Evolutionary conservation across 306 rosid genomes (phyloP).

Genomic region (Calophaca sinica): DNA sequence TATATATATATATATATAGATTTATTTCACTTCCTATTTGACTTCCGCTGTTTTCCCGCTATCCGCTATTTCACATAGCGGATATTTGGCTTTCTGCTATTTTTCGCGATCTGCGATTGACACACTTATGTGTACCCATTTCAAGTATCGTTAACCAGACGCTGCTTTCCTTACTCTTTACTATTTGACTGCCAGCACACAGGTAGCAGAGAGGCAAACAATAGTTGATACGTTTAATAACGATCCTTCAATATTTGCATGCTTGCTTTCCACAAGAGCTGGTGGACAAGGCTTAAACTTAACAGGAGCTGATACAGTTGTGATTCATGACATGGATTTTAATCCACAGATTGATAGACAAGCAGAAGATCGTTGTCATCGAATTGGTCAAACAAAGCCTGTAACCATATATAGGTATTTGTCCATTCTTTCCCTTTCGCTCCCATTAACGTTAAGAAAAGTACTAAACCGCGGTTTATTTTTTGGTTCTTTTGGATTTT

Average conservation of each 20-base stretch:
- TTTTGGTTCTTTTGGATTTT: background rate
- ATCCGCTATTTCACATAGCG: too few species aligned
- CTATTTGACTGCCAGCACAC: conserved; percentile 69
- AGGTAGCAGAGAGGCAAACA: conserved; percentile 91
- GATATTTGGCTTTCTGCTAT: too few species aligned
- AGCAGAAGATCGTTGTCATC: conserved; percentile 97
- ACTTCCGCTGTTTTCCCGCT: too few species aligned
- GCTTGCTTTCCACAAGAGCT: conserved; percentile 96
- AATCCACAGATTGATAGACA: conserved; percentile 95
- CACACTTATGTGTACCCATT: conserved; percentile 8
- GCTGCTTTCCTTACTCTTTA: conserved; percentile 26
- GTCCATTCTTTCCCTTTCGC: conserved; percentile 30
- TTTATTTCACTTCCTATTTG: too few species aligned
- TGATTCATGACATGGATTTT: conserved; percentile 98
- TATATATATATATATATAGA: too few species aligned
- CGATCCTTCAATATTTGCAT: conserved; percentile 87
- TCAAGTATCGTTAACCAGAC: conserved; percentile 17
- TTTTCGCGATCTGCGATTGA: too few species aligned
- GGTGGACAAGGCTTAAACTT: conserved; percentile 98
- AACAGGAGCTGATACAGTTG: conserved; percentile 92
- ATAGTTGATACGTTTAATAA: conserved; percentile 92
- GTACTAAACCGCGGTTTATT: background rate
- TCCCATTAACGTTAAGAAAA: background rate
- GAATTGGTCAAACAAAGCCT: conserved; percentile 91
- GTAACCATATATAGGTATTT: conserved; percentile 85